Evolutionary conservation across 2,329 filamentous ascomycete genomes (phyloP), one percentile per base, ranked within the genome.

Genomic region (Xylariales sp.): DNA sequence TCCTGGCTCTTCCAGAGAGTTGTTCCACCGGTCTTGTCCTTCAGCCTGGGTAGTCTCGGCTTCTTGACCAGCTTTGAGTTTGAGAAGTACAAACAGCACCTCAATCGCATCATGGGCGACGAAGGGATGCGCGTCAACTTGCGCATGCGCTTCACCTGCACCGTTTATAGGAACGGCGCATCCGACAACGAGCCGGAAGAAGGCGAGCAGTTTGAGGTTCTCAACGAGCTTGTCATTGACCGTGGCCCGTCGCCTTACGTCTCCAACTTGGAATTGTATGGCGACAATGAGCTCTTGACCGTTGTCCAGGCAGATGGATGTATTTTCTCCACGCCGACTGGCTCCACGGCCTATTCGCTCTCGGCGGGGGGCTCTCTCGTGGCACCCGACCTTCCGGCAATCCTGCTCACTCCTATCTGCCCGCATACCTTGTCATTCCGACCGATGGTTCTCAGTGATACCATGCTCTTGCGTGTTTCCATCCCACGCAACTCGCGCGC

Each of bases 111-210:
- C 52, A 95, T 98, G 89, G 89, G 89, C 46, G 88, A 94, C 43
- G 80, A 86, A 2, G 93, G 93, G 42, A 97, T 98, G 91, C 85
- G 91, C 40, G 91, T 97, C 46, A 97, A 95, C 58, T 73, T 98
- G 52, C 88, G 93, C 51, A 98, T 98, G 93, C 86, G 93, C 47
- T 98, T 98, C 64, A 98, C 93, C 12, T 97, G 91, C 68, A 97
- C 93, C 0, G 90, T 98, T 7, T 96, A 91, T 69, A 85, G 91
- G 32, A 76, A 84, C 51, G 80, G 76, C 21, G 64, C 68, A 4
- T 61, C 69, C 2, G 76, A 74, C 9, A 73, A 78, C n/a, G 79
- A 80, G 28, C 76, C 84, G 51, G 84, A 93, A 53, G 90, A 96
- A 63, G 88, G 85, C 32, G 91, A 97, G 68, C 90, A 95, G 56